phyloP scores from a whole-genome alignment of 257 asterid species.

The Ligustrum vulgare region DNA sequence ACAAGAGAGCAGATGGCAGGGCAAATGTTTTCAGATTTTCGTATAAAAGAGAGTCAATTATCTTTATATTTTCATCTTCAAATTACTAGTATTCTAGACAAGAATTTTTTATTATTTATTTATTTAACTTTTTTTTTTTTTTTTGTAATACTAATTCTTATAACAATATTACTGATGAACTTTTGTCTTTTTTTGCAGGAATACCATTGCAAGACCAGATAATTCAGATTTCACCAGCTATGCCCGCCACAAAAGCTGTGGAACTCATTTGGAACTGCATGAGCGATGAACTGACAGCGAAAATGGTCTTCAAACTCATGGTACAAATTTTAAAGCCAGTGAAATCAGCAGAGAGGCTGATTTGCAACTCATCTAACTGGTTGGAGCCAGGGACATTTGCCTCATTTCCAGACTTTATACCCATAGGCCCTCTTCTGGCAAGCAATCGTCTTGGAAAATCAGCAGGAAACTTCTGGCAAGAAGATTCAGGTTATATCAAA shows the following conservation, averaged over 20 bases:
- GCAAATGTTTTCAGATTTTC: no score
- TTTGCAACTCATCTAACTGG: slow-evolving; percentile 51
- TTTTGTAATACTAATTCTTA: not conserved
- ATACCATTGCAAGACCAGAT: slow-evolving; percentile 27
- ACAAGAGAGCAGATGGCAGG: no score
- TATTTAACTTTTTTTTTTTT: no score
- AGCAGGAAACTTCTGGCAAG: slow-evolving; percentile 53
- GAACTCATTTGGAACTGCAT: slow-evolving; percentile 39
- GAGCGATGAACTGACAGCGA: slow-evolving; percentile 16
- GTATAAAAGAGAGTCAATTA: no score
- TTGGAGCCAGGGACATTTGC: slow-evolving; percentile 46
- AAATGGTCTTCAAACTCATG: slow-evolving; percentile 17
- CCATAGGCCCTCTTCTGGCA: slow-evolving; percentile 54
- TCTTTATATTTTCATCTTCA: no score
- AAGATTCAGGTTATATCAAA: slow-evolving; percentile 31
- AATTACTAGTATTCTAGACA: no score
- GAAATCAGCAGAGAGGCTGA: slow-evolving; percentile 33
- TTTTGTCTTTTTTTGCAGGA: slow-evolving; percentile 20
- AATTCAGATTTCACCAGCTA: slow-evolving; percentile 41
- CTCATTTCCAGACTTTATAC: slow-evolving; percentile 28
- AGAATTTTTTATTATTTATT: no score
- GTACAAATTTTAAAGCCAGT: slow-evolving; percentile 13
- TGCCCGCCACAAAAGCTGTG: slow-evolving; percentile 41
- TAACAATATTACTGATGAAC: not conserved
- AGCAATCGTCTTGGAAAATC: slow-evolving; percentile 45